phyloP scores from a whole-genome alignment of 73 alveolate species.

The Breviolum minutum region DNA sequence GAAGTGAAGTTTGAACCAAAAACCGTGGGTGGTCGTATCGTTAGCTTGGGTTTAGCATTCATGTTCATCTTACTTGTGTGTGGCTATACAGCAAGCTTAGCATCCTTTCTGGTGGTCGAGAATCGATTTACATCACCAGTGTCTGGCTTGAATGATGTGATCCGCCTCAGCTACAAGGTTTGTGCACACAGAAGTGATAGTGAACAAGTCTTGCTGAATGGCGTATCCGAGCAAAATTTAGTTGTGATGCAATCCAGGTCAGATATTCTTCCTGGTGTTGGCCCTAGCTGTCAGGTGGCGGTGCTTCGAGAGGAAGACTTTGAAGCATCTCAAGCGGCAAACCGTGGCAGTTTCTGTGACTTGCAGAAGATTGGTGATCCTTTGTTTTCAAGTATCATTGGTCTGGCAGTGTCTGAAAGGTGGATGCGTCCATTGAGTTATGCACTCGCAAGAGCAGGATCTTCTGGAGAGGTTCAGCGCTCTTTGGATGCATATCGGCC shows the following conservation, averaged over 20 bases:
- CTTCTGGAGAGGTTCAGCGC: neutral
- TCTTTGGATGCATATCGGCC: conserved; percentile 28
- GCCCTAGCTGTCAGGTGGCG: conserved; percentile 31
- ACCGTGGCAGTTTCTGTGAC: neutral
- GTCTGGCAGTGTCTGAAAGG: conserved; percentile 37
- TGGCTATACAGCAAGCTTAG: conserved; percentile 38
- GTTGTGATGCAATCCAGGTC: neutral
- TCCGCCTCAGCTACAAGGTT: conserved; percentile 56
- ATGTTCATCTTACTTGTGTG: neutral
- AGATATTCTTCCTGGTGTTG: neutral
- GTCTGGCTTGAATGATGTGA: neutral
- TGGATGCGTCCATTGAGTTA: conserved; percentile 33
- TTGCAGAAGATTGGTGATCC: neutral
- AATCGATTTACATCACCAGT: conserved; percentile 6
- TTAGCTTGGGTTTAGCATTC: conserved; percentile 23
- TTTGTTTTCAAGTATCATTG: neutral
- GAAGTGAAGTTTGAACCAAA: conserved; percentile 18
- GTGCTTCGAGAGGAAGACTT: conserved; percentile 67
- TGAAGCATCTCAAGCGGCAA: conserved; percentile 36
- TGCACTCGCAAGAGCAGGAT: neutral
- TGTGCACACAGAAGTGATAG: conserved; percentile 10
- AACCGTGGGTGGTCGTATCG: conserved; percentile 56
- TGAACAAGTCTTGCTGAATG: neutral
- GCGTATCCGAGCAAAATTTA: neutral
- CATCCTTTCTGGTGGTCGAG: conserved; percentile 51